A percentile compares a stretch with the other conserved stretches of the same genome.
These are phyloP conservation scores for Trypanosoma avium DNA, from an alignment of 208 protist species.

Conservation along the genomic window DNA sequence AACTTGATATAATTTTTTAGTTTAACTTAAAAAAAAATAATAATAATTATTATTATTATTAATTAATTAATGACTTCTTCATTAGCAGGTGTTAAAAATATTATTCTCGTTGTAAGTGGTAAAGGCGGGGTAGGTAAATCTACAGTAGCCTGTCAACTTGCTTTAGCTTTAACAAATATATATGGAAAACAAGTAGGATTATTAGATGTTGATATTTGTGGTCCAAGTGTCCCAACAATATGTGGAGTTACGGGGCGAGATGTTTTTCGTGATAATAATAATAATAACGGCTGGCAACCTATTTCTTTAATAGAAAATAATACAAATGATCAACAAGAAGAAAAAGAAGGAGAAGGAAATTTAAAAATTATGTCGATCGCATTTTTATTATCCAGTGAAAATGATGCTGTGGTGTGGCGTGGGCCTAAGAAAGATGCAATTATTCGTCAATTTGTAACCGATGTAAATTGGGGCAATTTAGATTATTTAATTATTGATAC, in stretches of 20 bases:
- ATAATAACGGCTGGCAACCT: constrained; percentile 80
- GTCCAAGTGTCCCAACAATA: constrained; percentile 95
- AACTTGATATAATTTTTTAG: too few species aligned
- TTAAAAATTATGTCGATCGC: constrained; percentile 97
- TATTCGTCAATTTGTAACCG: constrained; percentile 92
- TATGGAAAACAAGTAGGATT: constrained; percentile 83
- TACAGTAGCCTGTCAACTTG: constrained; percentile 97
- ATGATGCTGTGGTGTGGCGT: constrained; percentile 99
- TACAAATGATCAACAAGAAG: too few species aligned
- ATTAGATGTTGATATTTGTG: constrained; percentile 93
- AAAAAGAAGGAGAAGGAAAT: constrained; percentile 3
- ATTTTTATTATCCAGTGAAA: constrained; percentile 94
- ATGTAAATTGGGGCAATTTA: constrained; percentile 87
- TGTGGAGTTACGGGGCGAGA: constrained; percentile 94
- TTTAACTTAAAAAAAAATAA: too few species aligned
- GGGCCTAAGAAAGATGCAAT: constrained; percentile 92
- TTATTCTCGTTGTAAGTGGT: constrained; percentile 98
- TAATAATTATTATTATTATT: too few species aligned
- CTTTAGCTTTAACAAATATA: constrained; percentile 83
- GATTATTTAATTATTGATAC: constrained; percentile 94
- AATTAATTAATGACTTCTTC: constrained; percentile 19
- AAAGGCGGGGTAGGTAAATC: constrained; percentile 99
- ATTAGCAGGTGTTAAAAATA: constrained; percentile 90
- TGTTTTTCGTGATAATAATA: constrained; percentile 77
- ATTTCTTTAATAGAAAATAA: constrained; percentile 42